Conservation (phyloP, 192 early-diverging fungal species). For the Backusella mclennaniae region DNA sequence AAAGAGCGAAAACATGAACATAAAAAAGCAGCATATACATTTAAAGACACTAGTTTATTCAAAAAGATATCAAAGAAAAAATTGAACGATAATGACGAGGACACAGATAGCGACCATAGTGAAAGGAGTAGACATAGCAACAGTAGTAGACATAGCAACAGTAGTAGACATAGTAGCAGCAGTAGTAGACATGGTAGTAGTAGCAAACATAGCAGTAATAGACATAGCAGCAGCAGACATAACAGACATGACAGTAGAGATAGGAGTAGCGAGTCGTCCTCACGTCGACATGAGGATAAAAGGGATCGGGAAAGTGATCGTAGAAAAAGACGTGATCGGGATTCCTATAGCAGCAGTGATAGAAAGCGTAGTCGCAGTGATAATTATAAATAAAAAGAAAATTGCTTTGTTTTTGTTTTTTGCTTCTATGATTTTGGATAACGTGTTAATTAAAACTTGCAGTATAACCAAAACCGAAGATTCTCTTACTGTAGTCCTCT, state of each 20-base stretch:
- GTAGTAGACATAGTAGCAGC: background rate
- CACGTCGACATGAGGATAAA: background rate
- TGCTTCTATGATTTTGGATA: background rate
- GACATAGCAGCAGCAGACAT: background rate
- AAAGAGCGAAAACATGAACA: constrained; percentile 38
- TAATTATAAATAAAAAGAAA: background rate
- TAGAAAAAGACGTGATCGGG: background rate
- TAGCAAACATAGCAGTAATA: background rate
- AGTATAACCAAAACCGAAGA: no score
- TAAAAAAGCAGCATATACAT: constrained; percentile 16
- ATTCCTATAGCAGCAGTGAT: background rate
- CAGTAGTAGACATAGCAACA: background rate
- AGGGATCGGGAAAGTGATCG: background rate
- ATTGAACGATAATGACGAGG: constrained; percentile 7
- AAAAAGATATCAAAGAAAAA: constrained; percentile 25
- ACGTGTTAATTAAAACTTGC: no score
- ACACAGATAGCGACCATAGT: background rate
- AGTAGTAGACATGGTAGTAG: constrained; percentile 7
- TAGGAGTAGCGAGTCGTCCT: background rate
- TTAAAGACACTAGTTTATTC: constrained; percentile 31
- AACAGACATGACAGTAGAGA: background rate
- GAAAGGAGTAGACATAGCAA: background rate
- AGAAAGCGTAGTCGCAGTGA: background rate
- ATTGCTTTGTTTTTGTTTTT: background rate
- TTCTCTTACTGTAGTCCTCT: no score